Percentiles rank a stretch among this genome's conserved stretches.
phyloP scores from a whole-genome alignment of 495 filamentous ascomycete genomes.

The Peziza echinospora region DNA sequence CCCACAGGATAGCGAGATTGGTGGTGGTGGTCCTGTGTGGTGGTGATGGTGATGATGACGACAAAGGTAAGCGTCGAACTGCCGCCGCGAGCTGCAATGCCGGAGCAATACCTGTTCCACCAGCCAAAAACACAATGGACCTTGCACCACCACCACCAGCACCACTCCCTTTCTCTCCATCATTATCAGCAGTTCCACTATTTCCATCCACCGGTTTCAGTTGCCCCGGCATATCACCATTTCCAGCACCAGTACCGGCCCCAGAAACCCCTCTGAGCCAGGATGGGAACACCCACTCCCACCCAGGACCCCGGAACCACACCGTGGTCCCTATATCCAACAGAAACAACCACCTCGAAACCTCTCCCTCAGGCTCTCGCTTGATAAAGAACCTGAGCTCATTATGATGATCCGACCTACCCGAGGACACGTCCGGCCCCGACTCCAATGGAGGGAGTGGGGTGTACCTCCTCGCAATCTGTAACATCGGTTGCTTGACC shows the following conservation, averaged over 20 bases:
- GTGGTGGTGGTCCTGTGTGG: background rate
- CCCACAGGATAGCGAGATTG: constrained; percentile 37
- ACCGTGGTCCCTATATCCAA: constrained; percentile 38
- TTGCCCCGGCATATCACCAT: background rate
- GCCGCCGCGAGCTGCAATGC: constrained; percentile 57
- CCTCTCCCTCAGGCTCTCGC: constrained; percentile 33
- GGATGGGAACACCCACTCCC: constrained; percentile 40
- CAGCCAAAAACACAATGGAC: constrained; percentile 60
- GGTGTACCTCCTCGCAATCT: constrained; percentile 76
- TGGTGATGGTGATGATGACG: too few relatives aligned
- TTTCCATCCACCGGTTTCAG: constrained; percentile 25
- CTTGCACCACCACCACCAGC: too few relatives aligned
- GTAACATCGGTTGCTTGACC: constrained; percentile 79
- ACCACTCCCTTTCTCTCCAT: too few relatives aligned
- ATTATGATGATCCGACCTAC: constrained; percentile 14
- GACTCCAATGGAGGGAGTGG: constrained; percentile 46
- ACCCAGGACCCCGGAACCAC: constrained; percentile 54
- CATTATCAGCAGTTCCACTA: too few relatives aligned
- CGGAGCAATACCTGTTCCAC: constrained; percentile 82
- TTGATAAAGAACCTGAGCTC: constrained; percentile 35
- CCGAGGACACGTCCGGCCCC: background rate
- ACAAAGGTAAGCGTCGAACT: too few relatives aligned
- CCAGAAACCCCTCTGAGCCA: too few relatives aligned
- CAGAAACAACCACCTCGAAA: constrained; percentile 31
- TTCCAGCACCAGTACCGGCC: background rate